Evolutionary conservation across 106 monocot genomes (phyloP), one percentile per base, ranked within the genome.

Genomic region (Dendrobium nobile): DNA sequence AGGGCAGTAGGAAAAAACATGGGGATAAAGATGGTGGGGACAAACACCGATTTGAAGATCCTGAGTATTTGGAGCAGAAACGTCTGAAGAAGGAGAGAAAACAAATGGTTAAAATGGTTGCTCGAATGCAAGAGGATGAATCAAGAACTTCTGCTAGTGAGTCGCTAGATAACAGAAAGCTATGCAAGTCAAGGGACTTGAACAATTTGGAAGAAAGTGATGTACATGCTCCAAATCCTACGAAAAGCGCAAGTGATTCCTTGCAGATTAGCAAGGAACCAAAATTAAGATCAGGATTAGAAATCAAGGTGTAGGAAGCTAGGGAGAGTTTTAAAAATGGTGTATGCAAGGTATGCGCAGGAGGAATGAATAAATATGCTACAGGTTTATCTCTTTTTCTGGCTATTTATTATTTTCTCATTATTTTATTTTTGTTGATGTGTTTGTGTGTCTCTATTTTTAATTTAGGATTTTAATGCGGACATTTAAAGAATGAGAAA

Each of bases 51-150:
- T 75, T 28, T 26, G 81, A 89, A 77, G 97, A 93, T 77, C 91
- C 91, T 0, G 87, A 88, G 42, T 95, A 99, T 87, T 20, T 90
- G 80, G 95, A 95, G 82, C 87, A 79, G n/a, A 99, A 93, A 75
- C 91, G 95, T 15, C 82, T 82, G 84, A 95, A 99, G 86, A 99
- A 95, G 82, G 95, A 93, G 78, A 95, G 87, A 82, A 95, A 87
- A 40, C 68, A 85, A 54, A 75, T 84, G 80, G 92, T 91, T 80
- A 99, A 95, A 81, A 88, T 87, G 79, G 6, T 82, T 54, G 89
- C 90, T 3, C 87, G n/a, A 68, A 65, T 73, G 75, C 75, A 84
- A 24, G 82, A 58, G 10, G 59, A 72, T 28, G 87, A 78, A 81
- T 67, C 59, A 55, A 44, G 26, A 47, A 79, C 20, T 56, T 43